Conservation (phyloP, 2,329 filamentous ascomycete genomes). For the Trichoderma gracile region DNA sequence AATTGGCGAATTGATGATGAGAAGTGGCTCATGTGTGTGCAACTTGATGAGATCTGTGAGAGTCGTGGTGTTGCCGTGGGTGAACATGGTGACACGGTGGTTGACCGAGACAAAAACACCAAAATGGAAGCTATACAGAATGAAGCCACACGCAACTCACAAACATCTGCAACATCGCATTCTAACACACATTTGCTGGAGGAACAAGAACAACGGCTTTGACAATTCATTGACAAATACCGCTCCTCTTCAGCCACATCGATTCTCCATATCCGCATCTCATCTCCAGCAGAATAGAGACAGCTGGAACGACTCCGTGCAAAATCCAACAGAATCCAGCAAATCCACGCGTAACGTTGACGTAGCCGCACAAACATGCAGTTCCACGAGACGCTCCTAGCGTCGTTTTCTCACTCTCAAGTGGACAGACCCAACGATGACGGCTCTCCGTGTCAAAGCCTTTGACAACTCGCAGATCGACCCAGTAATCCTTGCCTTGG, state of each 20-base stretch:
- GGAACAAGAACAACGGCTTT: no score
- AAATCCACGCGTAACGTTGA: slow-evolving; percentile 14
- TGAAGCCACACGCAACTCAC: no score
- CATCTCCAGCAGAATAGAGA: background rate
- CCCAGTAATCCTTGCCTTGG: slow-evolving; percentile 11
- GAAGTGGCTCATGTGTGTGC: background rate
- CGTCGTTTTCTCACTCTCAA: background rate
- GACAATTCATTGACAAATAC: no score
- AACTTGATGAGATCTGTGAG: background rate
- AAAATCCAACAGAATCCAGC: background rate
- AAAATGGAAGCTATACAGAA: background rate
- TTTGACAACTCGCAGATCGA: slow-evolving; percentile 14
- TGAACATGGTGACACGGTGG: background rate
- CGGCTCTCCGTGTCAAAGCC: background rate
- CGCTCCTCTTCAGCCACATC: no score
- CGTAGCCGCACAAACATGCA: slow-evolving; percentile 2
- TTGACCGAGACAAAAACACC: background rate
- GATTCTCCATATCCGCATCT: background rate
- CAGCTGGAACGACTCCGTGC: background rate
- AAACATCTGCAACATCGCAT: no score
- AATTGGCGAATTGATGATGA: no score
- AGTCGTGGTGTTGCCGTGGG: background rate
- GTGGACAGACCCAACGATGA: background rate
- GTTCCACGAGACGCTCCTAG: background rate
- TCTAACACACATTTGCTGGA: no score